Evolutionary conservation across 1,284 basidiomycete species (phyloP).

Genomic region (Apiotrichum domesticum): DNA sequence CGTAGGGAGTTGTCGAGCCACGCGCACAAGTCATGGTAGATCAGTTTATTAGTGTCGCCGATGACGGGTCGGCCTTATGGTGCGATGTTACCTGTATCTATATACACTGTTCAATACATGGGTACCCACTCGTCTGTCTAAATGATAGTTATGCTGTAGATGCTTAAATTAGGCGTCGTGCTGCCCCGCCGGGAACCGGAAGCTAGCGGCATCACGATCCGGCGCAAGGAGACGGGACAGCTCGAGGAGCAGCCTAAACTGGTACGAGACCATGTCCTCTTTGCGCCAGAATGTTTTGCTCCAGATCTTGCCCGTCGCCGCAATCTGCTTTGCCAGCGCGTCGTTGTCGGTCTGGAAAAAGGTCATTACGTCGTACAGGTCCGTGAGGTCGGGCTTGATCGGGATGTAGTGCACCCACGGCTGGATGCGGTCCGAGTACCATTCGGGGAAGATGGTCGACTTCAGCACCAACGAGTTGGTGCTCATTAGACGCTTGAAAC

Average conservation of each 20-base stretch:
- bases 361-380: constrained; percentile 50
- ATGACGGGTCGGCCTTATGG: too few species aligned
- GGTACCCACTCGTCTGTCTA: too few species aligned
- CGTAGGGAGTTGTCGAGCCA: too few species aligned
- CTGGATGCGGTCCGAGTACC: constrained; percentile 47
- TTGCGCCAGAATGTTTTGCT: constrained; percentile 58
- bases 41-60: too few species aligned
- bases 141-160: too few species aligned
- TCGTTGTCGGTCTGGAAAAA: constrained; percentile 60
- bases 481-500: constrained; percentile 45
- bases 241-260: constrained; percentile 51
- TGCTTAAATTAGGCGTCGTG: too few species aligned
- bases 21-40: too few species aligned
- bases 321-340: constrained; percentile 56
- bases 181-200: background rate
- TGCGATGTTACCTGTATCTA: too few species aligned
- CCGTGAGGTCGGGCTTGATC: constrained; percentile 50
- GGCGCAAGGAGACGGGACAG: constrained; percentile 24
- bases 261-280: constrained; percentile 61
- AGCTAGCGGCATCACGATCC: constrained; percentile 23
- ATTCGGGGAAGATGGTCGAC: constrained; percentile 49
- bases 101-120: too few species aligned
- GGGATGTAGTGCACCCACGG: constrained; percentile 51
- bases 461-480: constrained; percentile 49
- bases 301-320: constrained; percentile 56